phyloP scores from a whole-genome alignment of 768 basidiomycete species.

The Scleroderma bovista region DNA sequence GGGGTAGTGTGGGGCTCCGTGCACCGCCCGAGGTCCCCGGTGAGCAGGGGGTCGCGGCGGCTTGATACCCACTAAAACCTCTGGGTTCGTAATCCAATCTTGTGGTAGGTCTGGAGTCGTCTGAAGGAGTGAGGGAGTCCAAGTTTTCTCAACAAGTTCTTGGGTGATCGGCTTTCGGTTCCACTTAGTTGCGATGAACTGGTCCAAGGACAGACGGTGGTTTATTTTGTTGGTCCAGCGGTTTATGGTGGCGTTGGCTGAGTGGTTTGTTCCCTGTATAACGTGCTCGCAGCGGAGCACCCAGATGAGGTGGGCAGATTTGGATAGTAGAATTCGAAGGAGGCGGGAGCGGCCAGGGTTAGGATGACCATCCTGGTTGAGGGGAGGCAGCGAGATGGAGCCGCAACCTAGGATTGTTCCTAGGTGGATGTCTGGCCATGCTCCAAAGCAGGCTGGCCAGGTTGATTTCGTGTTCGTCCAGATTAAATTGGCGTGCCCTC shows the following conservation, averaged over 20 bases:
- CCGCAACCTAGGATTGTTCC: background rate
- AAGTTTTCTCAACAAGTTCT: too few species aligned
- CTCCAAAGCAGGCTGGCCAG: background rate
- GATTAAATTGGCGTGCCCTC: background rate
- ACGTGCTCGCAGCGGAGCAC: slow-evolving; percentile 20
- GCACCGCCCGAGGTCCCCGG: too few species aligned
- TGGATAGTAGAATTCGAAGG: slow-evolving; percentile 21
- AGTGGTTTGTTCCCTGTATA: slow-evolving; percentile 4
- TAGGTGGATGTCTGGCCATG: background rate
- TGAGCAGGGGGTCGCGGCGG: too few species aligned
- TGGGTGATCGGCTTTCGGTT: background rate
- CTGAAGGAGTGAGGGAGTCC: too few species aligned
- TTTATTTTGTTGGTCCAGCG: background rate
- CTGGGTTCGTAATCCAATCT: too few species aligned
- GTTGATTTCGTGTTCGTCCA: background rate
- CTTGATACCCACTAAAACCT: too few species aligned
- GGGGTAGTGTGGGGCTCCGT: too few species aligned
- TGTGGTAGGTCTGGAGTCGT: too few species aligned
- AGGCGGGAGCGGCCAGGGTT: slow-evolving; percentile 4
- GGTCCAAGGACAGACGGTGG: background rate
- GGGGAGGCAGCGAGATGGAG: background rate
- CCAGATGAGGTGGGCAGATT: slow-evolving; percentile 28
- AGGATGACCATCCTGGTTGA: too few species aligned
- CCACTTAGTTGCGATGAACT: background rate
- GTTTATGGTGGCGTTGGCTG: background rate